Percentiles rank a stretch among this genome's conserved stretches.
These are phyloP conservation scores for Volvariella surrecta DNA, from an alignment of 1,284 basidiomycete genomes.

Conservation along the genomic window DNA sequence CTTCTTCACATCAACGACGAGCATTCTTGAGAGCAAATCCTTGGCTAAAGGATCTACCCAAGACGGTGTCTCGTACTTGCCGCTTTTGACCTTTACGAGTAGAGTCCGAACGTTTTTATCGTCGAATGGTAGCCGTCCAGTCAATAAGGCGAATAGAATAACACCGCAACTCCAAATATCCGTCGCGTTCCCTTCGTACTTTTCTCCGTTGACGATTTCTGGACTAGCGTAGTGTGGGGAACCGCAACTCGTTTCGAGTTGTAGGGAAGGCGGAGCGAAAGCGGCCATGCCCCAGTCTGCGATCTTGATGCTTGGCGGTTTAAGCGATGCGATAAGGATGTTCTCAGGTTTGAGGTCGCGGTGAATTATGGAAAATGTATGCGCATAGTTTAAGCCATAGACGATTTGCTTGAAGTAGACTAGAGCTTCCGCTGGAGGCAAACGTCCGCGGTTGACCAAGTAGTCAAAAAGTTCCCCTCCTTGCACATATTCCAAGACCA, in stretches of 20 bases:
- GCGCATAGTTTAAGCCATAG: slow-evolving; percentile 94
- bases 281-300: slow-evolving; percentile 99
- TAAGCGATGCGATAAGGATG: slow-evolving; percentile 79
- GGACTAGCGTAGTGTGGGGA: slow-evolving; percentile 98
- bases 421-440: slow-evolving; percentile 79
- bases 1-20: slow-evolving; percentile 82
- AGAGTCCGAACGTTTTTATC: slow-evolving; percentile 79
- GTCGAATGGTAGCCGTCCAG: slow-evolving; percentile 84
- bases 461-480: slow-evolving; percentile 99
- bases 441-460: slow-evolving; percentile 82
- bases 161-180: slow-evolving; percentile 96
- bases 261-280: slow-evolving; percentile 69
- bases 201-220: slow-evolving; percentile 93
- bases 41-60: slow-evolving; percentile 68
- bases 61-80: slow-evolving; percentile 76
- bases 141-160: slow-evolving; percentile 83
- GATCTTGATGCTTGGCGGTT: slow-evolving; percentile 88
- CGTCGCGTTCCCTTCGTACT: slow-evolving; percentile 89
- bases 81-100: slow-evolving; percentile 85
- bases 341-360: slow-evolving; percentile 99
- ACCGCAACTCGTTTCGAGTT: slow-evolving; percentile 95
- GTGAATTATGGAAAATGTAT: slow-evolving; percentile 98
- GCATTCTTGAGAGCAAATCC: slow-evolving; percentile 75
- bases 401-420: slow-evolving; percentile 98
- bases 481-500: slow-evolving; percentile 95